Evolutionary conservation across 2,329 filamentous ascomycete species (phyloP).

Genomic region (Sphaerulina vaccinii): DNA sequence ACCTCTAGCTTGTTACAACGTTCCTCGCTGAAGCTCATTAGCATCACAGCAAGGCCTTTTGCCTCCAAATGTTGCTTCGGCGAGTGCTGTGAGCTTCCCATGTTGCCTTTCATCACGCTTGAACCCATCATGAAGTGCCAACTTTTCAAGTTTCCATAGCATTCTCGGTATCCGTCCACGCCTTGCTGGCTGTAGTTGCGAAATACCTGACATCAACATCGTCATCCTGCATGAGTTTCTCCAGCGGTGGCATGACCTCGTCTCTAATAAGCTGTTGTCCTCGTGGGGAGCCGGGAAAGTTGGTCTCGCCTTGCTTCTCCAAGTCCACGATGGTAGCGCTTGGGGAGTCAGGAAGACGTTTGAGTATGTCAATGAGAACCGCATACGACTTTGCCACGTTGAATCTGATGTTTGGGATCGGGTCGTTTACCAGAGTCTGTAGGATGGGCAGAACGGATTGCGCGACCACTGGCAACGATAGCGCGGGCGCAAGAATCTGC

Average conservation of each 20-base stretch:
- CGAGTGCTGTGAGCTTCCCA: conserved; percentile 7
- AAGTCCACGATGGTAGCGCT: conserved; percentile 69
- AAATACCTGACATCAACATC: conserved; percentile 99
- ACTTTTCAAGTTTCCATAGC: conserved; percentile 38
- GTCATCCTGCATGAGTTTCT: conserved; percentile 94
- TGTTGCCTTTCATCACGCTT: conserved; percentile 6
- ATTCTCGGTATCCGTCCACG: conserved; percentile 38
- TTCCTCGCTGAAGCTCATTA: neutral
- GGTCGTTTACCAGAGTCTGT: conserved; percentile 87
- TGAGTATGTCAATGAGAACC: conserved; percentile 85
- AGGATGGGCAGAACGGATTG: conserved; percentile 94
- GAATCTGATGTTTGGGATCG: conserved; percentile 98
- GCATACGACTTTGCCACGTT: conserved; percentile 98
- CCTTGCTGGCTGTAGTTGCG: conserved; percentile 79
- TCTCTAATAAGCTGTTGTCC: conserved; percentile 37
- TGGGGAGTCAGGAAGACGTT: conserved; percentile 82
- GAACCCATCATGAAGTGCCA: neutral
- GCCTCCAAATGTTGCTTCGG: neutral
- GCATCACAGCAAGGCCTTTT: conserved; percentile 5
- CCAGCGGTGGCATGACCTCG: conserved; percentile 81
- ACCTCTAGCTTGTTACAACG: conserved; percentile 3
- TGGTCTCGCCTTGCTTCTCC: conserved; percentile 70
- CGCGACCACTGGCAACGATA: conserved; percentile 89
- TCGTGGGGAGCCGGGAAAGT: conserved; percentile 46
- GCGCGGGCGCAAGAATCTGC: conserved; percentile 88